Evolutionary conservation across 1,139 yeast species (phyloP).

Genomic region (Scheffersomyces insectosa): DNA sequence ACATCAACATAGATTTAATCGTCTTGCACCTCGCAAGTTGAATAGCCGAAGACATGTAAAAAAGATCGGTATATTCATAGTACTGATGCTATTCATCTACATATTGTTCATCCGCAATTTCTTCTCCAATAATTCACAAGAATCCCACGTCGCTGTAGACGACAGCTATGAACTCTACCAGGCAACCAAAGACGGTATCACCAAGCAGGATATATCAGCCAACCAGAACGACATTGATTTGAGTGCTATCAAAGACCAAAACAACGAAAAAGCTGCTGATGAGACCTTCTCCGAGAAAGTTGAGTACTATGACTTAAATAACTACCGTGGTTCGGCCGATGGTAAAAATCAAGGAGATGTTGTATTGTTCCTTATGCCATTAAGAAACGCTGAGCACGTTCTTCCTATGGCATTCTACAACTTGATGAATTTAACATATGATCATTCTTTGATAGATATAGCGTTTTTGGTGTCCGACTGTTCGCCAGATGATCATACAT

Average conservation of each 20-base stretch:
- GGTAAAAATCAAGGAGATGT: constrained; percentile 64
- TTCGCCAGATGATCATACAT: constrained; percentile 71
- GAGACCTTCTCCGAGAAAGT: constrained; percentile 37
- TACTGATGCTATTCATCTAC: constrained; percentile 6
- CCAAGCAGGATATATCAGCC: constrained; percentile 12
- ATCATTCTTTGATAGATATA: constrained; percentile 76
- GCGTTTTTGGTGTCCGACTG: constrained; percentile 87
- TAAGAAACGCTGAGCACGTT: constrained; percentile 79
- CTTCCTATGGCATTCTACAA: constrained; percentile 83
- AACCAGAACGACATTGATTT: constrained; percentile 1
- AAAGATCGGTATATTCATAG: constrained; percentile 5
- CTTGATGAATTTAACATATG: constrained; percentile 82
- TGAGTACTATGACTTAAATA: constrained; percentile 61
- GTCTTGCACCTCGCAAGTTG: constrained; percentile 14
- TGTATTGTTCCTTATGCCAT: constrained; percentile 71
- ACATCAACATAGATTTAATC: constrained; percentile 9
- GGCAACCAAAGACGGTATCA: constrained; percentile 42
- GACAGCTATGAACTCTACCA: constrained; percentile 28
- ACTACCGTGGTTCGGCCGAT: constrained; percentile 53
- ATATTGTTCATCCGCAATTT: constrained; percentile 5
- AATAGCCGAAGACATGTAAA: constrained; percentile 5
- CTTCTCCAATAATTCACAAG: neutral
- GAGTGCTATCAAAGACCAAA: constrained; percentile 1
- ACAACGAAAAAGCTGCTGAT: constrained; percentile 10
- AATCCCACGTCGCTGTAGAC: constrained; percentile 2